Percentiles rank a stretch among this genome's conserved stretches.
Conservation (phyloP, 2,329 filamentous ascomycete genomes). For the Epichloe sylvatica region DNA sequence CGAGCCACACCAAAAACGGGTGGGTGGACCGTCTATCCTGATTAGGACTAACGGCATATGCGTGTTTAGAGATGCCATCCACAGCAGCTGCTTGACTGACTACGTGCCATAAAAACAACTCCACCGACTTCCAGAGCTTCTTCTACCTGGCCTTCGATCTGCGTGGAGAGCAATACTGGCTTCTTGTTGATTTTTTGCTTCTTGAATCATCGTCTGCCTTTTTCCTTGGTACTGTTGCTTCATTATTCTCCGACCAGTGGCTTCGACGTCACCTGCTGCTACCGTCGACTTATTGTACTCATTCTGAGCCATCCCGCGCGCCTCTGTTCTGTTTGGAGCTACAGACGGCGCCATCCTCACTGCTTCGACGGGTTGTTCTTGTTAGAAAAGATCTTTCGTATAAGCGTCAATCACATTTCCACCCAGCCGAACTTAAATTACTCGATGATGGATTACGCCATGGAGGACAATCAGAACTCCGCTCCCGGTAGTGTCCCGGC, state of each 20-base stretch:
- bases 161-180: neutral
- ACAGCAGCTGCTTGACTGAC: neutral
- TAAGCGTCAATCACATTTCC: neutral
- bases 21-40: too few relatives aligned
- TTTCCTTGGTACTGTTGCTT: neutral
- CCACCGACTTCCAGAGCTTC: neutral
- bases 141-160: too few relatives aligned
- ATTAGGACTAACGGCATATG: too few relatives aligned
- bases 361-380: neutral
- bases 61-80: neutral
- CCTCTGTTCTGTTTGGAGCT: neutral
- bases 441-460: constrained; percentile 28
- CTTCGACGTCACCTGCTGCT: neutral
- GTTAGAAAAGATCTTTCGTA: neutral
- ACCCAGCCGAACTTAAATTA: neutral
- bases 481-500: constrained; percentile 47
- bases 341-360: neutral
- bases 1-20: too few relatives aligned
- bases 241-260: neutral
- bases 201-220: neutral
- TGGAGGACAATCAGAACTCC: constrained; percentile 51
- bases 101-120: constrained; percentile 2
- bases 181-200: neutral
- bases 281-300: neutral
- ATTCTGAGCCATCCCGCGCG: neutral